These are phyloP conservation scores for Wolfiporia cocos DNA, from an alignment of 1,284 basidiomycete genomes.

Conservation along the genomic window DNA sequence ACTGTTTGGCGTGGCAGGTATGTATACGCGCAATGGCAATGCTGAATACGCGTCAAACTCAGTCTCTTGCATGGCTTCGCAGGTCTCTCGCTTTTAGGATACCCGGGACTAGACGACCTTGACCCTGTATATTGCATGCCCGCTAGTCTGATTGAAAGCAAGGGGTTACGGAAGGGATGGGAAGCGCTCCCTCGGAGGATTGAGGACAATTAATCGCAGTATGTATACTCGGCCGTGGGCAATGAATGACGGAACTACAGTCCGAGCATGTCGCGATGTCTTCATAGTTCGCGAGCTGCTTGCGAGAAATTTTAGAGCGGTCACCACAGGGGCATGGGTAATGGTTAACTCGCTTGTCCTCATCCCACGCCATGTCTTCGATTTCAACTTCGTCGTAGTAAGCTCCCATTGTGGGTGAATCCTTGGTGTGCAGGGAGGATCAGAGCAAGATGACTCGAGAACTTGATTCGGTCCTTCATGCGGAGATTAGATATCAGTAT, in stretches of 20 bases:
- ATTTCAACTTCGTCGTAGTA: constrained; percentile 94
- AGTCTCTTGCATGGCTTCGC: not conserved
- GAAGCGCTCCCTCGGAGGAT: constrained; percentile 55
- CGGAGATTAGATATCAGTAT: too few relatives aligned
- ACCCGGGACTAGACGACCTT: constrained; percentile 74
- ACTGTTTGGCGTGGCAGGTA: constrained; percentile 87
- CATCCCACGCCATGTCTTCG: constrained; percentile 94
- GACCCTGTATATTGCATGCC: constrained; percentile 99
- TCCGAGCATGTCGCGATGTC: constrained; percentile 98
- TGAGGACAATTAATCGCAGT: too few relatives aligned
- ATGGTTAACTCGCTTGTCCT: constrained; percentile 78
- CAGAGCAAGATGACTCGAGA: too few relatives aligned
- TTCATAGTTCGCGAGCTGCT: constrained; percentile 86
- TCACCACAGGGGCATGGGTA: constrained; percentile 99
- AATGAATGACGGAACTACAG: constrained; percentile 89
- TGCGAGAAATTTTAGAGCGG: constrained; percentile 91
- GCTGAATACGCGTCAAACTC: too few relatives aligned
- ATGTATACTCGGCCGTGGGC: too few relatives aligned
- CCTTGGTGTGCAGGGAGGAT: too few relatives aligned
- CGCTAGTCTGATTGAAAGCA: constrained; percentile 60
- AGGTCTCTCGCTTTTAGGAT: constrained; percentile 90
- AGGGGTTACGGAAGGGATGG: constrained; percentile 69
- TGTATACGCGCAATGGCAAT: constrained; percentile 15
- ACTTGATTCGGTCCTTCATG: too few relatives aligned
- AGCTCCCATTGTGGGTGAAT: constrained; percentile 66